Conservation (phyloP, 2,329 filamentous ascomycete genomes). For the Colletotrichum salicis region DNA sequence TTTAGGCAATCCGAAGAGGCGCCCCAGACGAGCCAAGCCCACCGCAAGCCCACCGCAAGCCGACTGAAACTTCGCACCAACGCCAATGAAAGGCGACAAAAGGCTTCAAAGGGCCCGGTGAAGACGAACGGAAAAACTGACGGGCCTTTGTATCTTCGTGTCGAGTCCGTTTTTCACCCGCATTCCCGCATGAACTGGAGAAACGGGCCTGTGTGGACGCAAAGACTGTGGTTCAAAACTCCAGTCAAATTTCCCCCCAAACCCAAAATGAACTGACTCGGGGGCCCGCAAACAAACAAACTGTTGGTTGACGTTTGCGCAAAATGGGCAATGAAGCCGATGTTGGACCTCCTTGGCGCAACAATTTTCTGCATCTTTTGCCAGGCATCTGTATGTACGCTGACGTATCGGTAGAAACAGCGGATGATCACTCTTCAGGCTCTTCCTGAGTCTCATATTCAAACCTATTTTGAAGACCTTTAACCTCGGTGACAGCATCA, state of each 20-base stretch:
- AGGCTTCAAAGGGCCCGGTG: background rate
- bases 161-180: background rate
- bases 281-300: background rate
- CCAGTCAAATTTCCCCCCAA: constrained; percentile 4
- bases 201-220: background rate
- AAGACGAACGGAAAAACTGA: background rate
- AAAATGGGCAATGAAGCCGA: constrained; percentile 24
- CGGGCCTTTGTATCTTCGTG: background rate
- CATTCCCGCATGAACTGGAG: constrained; percentile 17
- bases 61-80: background rate
- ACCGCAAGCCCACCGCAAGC: constrained; percentile 3
- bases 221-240: background rate
- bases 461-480: background rate
- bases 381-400: background rate
- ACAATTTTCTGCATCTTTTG: constrained; percentile 5
- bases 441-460: background rate
- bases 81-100: constrained; percentile 2
- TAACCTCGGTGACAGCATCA: background rate
- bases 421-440: background rate
- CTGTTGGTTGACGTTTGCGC: constrained; percentile 12
- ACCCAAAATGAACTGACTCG: constrained; percentile 18
- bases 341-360: constrained; percentile 18
- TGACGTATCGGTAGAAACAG: constrained; percentile 15
- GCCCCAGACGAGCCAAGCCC: constrained; percentile 26
- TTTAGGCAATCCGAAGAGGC: constrained; percentile 21